Conservation (phyloP, 768 basidiomycete genomes). For the Naganishia kalamii region DNA sequence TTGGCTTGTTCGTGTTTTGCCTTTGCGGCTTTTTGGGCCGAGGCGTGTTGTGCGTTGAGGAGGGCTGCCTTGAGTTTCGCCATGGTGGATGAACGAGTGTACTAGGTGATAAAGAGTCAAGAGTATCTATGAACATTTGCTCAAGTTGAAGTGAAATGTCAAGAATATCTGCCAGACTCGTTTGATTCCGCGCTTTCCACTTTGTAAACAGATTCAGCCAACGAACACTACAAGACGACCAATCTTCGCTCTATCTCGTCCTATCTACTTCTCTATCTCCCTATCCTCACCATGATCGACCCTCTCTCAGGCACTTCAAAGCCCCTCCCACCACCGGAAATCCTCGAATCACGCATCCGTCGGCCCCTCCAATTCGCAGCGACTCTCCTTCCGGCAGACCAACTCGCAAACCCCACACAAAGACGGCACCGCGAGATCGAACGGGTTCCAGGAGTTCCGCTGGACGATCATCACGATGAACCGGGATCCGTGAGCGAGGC, state of each 20-base stretch:
- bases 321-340: slow-evolving; percentile 1
- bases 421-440: not conserved
- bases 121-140: too few species aligned
- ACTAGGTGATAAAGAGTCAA: not conserved
- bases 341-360: slow-evolving; percentile 12
- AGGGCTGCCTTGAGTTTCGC: slow-evolving; percentile 21
- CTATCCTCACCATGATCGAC: not conserved
- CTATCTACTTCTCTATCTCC: not conserved
- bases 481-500: slow-evolving; percentile 7
- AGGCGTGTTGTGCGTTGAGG: slow-evolving; percentile 8
- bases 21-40: slow-evolving; percentile 16
- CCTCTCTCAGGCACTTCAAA: slow-evolving; percentile 12
- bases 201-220: not conserved
- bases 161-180: not conserved
- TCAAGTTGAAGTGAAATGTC: too few species aligned
- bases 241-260: not conserved
- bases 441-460: slow-evolving; percentile 1
- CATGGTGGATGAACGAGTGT: not conserved
- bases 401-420: not conserved
- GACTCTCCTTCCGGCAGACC: not conserved
- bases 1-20: slow-evolving; percentile 18
- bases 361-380: slow-evolving; percentile 11
- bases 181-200: too few species aligned
- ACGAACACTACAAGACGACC: not conserved
- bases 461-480: not conserved